Evolutionary conservation across 768 basidiomycete genomes (phyloP).

Genomic region (Leccinum barrowsii): DNA sequence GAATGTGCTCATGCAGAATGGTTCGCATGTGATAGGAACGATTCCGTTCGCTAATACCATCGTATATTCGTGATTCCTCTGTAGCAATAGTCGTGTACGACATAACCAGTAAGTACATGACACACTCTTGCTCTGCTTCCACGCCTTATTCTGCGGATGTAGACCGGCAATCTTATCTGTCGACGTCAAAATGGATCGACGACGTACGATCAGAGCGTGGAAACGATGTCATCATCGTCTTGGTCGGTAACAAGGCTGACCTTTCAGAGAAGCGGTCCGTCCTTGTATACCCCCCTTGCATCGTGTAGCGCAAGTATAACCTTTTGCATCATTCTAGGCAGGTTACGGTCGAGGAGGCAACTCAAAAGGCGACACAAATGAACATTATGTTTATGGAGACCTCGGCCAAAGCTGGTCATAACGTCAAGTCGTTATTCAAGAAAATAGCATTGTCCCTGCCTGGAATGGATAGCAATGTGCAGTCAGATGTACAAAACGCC

Average conservation of each 20-base stretch:
- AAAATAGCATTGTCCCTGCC: slow-evolving; percentile 98
- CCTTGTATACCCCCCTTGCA: neutral
- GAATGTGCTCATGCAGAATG: slow-evolving; percentile 2
- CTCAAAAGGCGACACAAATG: slow-evolving; percentile 83
- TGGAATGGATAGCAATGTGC: slow-evolving; percentile 85
- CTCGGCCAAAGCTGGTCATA: slow-evolving; percentile 98
- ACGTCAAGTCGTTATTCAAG: slow-evolving; percentile 98
- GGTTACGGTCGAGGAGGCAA: slow-evolving; percentile 98
- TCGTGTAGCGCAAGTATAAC: slow-evolving; percentile 3
- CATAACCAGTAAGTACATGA: slow-evolving; percentile 78
- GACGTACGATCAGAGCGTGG: slow-evolving; percentile 97
- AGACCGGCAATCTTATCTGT: slow-evolving; percentile 98
- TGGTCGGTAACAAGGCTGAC: slow-evolving; percentile 99
- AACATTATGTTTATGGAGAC: slow-evolving; percentile 99
- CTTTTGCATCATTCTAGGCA: slow-evolving; percentile 54
- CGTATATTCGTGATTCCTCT: slow-evolving; percentile 97
- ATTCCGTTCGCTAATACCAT: slow-evolving; percentile 95
- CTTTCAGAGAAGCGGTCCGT: slow-evolving; percentile 94
- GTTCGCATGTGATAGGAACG: slow-evolving; percentile 62
- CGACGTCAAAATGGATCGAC: slow-evolving; percentile 99
- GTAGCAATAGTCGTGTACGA: slow-evolving; percentile 99
- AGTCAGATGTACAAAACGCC: slow-evolving; percentile 51
- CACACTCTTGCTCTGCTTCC: neutral
- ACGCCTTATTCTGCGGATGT: slow-evolving; percentile 5
- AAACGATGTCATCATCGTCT: slow-evolving; percentile 95